These are phyloP conservation scores for Lentinus tigrinus DNA, from an alignment of 768 basidiomycete species.

Conservation along the genomic window DNA sequence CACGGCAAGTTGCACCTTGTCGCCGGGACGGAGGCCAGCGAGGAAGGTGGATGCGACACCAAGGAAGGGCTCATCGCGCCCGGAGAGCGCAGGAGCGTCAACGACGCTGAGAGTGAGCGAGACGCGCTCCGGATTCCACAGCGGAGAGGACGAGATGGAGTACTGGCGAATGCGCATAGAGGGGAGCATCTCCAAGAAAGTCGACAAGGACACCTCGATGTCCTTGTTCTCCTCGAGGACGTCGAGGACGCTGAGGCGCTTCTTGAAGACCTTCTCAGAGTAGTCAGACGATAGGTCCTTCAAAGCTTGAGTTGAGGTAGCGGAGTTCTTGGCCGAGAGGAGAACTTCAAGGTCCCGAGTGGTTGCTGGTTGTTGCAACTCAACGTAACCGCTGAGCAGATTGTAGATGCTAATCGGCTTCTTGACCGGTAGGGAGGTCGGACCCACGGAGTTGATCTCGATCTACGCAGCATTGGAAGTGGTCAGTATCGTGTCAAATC, in stretches of 20 bases:
- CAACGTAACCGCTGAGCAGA: conserved; percentile 45
- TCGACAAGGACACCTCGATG: conserved; percentile 37
- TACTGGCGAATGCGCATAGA: conserved; percentile 51
- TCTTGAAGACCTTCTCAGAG: conserved; percentile 32
- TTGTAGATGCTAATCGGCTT: conserved; percentile 35
- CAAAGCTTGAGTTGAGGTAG: conserved; percentile 26
- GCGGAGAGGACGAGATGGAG: conserved; percentile 51
- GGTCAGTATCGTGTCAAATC: background rate
- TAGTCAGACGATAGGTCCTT: conserved; percentile 31
- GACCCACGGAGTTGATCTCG: conserved; percentile 32
- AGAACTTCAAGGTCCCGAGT: conserved; percentile 38
- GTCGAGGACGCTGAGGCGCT: conserved; percentile 41
- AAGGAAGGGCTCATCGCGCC: conserved; percentile 33
- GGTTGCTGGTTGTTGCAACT: conserved; percentile 47
- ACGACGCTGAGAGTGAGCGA: conserved; percentile 46
- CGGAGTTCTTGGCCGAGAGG: conserved; percentile 26
- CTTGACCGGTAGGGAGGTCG: conserved; percentile 41
- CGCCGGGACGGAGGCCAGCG: conserved; percentile 35
- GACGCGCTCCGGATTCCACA: conserved; percentile 40
- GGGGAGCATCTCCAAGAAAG: conserved; percentile 43
- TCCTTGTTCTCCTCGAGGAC: conserved; percentile 38
- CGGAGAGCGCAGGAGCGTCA: conserved; percentile 36
- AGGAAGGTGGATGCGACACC: conserved; percentile 48
- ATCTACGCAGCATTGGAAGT: conserved; percentile 25
- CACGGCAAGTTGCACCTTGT: conserved; percentile 40